Base-by-base conservation (phyloP, 116 monocot species). In the Zostera marina region DNA sequence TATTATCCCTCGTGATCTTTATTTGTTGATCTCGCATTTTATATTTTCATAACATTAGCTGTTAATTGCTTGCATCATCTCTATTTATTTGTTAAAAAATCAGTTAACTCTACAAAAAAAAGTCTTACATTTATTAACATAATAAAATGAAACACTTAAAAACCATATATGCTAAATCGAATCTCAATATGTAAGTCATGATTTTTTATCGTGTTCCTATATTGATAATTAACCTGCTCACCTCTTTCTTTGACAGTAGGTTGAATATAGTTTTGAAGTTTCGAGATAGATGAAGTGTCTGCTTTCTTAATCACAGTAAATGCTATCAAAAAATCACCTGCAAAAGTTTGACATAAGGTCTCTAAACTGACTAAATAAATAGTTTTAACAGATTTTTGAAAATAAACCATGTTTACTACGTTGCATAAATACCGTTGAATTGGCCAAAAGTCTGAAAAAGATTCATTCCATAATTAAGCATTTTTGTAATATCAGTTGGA, bases 391-490 rank as follows among this genome's bases (percentile, higher is more conserved):
- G 21, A 42, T 32, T 32, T 32, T 2, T 5, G 1, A 32, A 59
- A 9, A 12, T n/a, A 15, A 56, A 16, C 20, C 15, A 17, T 20
- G 4, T 41, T 20, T 19, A 20, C n/a, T n/a, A n/a, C n/a, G n/a
- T n/a, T n/a, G n/a, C 22, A 19, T 15, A 38, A 53, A 49, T 78
- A 94, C 94, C 82, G 59, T 39, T 68, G 74, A 96, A 96, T 76
- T 70, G 73, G 58, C 96, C 96, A 56, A 80, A 41, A 51, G 85
- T 73, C 65, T 96, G 96, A 53, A 96, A 72, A 58, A 96, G 72
- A 69, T 96, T 96, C 26, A 74, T 73, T 59, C 89, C 96, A 66
- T 74, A 80, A 56, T 89, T 89, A 24, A 89, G 78, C 79, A 96
- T 75, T 64, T 72, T 80, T 17, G 85, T 80, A 47, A 96, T 80